A percentile compares a stretch with the other conserved stretches of the same genome.
Evolutionary conservation across 2,329 filamentous ascomycete species (phyloP).

Genomic region (Ophiostoma piceae): DNA sequence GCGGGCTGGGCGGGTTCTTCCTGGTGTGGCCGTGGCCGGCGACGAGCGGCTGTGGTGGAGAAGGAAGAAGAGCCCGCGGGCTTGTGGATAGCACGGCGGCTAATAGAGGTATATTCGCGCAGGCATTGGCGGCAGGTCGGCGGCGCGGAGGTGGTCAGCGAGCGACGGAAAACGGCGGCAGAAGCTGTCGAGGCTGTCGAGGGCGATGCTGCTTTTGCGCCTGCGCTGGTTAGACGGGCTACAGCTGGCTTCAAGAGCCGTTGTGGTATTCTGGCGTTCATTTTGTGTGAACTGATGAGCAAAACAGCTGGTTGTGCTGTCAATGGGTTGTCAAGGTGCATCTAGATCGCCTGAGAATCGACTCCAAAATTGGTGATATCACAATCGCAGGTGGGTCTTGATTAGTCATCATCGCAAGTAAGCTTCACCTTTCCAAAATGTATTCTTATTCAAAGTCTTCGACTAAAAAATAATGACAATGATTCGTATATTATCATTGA

Average conservation of each 20-base stretch:
- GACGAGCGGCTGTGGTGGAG: conserved; percentile 11
- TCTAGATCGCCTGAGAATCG: conserved; percentile 13
- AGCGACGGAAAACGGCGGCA: conserved; percentile 5
- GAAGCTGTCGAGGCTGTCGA: conserved; percentile 6
- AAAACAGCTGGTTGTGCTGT: neutral
- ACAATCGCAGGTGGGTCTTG: conserved; percentile 18
- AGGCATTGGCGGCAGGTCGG: conserved; percentile 18
- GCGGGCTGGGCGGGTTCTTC: conserved; percentile 43
- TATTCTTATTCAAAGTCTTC: neutral
- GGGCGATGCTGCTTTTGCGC: neutral
- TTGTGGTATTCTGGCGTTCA: conserved; percentile 19
- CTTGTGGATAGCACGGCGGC: neutral
- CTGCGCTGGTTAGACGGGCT: neutral
- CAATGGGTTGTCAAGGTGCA: conserved; percentile 8
- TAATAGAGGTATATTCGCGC: neutral
- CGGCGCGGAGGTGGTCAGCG: neutral
- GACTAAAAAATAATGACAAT: neutral
- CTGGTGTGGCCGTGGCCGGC: conserved; percentile 6
- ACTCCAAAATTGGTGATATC: conserved; percentile 15
- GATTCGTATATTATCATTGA: neutral
- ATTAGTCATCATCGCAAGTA: conserved; percentile 4
- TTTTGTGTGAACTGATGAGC: neutral
- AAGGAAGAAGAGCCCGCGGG: neutral
- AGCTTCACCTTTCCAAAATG: neutral
- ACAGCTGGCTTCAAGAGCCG: conserved; percentile 15